These are phyloP conservation scores for Leccinum subspadiceum DNA, from an alignment of 1,284 basidiomycete species.

Conservation along the genomic window DNA sequence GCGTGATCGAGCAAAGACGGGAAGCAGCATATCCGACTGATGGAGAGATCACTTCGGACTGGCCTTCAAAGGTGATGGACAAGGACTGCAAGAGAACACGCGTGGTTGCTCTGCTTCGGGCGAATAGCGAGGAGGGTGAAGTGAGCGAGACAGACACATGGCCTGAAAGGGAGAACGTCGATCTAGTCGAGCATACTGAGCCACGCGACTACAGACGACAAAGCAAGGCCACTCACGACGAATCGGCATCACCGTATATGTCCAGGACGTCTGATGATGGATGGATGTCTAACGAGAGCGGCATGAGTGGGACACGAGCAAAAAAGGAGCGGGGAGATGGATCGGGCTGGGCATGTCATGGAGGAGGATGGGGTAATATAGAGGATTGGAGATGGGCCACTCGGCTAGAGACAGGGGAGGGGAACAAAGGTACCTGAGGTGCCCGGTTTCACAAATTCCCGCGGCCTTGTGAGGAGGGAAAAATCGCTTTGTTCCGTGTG, in stretches of 20 bases:
- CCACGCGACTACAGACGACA: constrained; percentile 1
- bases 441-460: not conserved
- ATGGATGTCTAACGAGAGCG: constrained; percentile 59
- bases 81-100: constrained; percentile 64
- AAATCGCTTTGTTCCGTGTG: constrained; percentile 26
- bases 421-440: constrained; percentile 29
- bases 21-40: constrained; percentile 58
- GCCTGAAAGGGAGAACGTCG: constrained; percentile 76
- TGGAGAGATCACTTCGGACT: constrained; percentile 61
- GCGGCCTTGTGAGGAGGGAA: not conserved
- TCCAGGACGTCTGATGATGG: constrained; percentile 53
- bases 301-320: constrained; percentile 43
- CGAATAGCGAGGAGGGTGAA: constrained; percentile 50
- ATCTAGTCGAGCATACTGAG: constrained; percentile 39
- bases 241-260: constrained; percentile 68
- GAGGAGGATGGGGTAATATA: not conserved
- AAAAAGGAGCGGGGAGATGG: constrained; percentile 11
- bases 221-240: constrained; percentile 47
- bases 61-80: constrained; percentile 72
- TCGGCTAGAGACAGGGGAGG: constrained; percentile 25
- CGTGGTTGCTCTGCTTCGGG: constrained; percentile 41
- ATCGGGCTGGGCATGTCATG: not conserved
- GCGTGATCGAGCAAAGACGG: constrained; percentile 64
- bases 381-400: constrained; percentile 16
- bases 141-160: constrained; percentile 60